phyloP scores from a whole-genome alignment of 202 grass and related monocot genomes.

The Tripidium arundinaceum region DNA sequence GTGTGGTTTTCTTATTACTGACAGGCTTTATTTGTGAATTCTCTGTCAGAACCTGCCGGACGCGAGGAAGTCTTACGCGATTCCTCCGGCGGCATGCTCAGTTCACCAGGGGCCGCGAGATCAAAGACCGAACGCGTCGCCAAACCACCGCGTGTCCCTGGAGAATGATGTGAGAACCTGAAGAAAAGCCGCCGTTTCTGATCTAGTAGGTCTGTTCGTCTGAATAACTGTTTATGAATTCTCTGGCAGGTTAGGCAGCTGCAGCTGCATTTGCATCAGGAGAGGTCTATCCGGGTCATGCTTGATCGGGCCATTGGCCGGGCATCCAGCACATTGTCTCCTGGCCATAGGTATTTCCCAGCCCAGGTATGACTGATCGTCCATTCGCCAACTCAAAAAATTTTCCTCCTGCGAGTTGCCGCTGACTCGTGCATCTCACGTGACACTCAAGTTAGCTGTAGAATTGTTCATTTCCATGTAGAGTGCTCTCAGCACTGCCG shows the following conservation, averaged over 20 bases:
- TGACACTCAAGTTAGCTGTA: neutral
- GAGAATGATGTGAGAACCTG: conserved; percentile 66
- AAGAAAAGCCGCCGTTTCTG: neutral
- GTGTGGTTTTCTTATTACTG: neutral
- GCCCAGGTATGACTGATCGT: conserved; percentile 47
- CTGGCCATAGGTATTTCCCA: conserved; percentile 78
- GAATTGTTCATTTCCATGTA: neutral
- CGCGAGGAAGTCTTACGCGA: conserved; percentile 26
- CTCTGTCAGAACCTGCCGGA: conserved; percentile 34
- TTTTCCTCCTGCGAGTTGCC: neutral
- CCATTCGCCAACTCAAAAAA: neutral
- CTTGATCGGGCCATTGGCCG: conserved; percentile 86
- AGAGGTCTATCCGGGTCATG: conserved; percentile 73
- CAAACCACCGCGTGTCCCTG: conserved; percentile 62
- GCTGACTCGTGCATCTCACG: neutral
- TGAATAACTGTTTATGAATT: conserved; percentile 3
- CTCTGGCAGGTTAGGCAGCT: conserved; percentile 68
- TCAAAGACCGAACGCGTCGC: conserved; percentile 42
- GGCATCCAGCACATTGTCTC: conserved; percentile 81
- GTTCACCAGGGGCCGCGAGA: conserved; percentile 23
- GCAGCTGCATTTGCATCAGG: conserved; percentile 84
- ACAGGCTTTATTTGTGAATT: neutral
- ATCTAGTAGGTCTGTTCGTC: neutral
- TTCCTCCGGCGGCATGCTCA: conserved; percentile 3
- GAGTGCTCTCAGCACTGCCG: neutral